Percentiles rank a stretch among this genome's conserved stretches.
Conservation (phyloP, 176 grass and related monocot species). For the Aegilops sharonensis region DNA sequence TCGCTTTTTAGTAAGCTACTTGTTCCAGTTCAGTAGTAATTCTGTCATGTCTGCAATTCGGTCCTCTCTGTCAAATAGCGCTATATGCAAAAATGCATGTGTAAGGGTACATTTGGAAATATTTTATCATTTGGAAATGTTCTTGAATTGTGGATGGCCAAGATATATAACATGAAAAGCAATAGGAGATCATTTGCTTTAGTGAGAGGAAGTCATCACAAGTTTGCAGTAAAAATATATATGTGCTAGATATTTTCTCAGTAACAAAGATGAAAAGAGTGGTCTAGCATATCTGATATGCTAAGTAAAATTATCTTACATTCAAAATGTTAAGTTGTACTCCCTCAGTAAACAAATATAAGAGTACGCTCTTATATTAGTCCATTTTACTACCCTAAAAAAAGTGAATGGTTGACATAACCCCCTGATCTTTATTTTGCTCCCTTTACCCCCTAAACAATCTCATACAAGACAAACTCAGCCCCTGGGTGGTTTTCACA, state of each 20-base stretch:
- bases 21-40: conserved; percentile 33
- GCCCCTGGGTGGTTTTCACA: no score
- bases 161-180: neutral
- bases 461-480: no score
- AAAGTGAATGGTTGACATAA: no score
- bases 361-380: no score
- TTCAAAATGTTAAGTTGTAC: no score
- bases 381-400: no score
- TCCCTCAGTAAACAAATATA: no score
- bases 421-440: no score
- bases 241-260: neutral
- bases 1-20: conserved; percentile 19
- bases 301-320: neutral
- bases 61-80: neutral
- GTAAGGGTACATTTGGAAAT: neutral
- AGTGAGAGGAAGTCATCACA: no score
- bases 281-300: neutral
- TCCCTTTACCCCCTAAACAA: no score
- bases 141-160: neutral
- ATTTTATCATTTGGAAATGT: neutral
- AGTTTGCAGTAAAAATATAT: no score
- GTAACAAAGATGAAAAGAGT: neutral
- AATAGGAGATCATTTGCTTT: no score
- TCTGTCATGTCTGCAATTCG: conserved; percentile 30
- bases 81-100: neutral